Conservation (phyloP, 257 asterid genomes). For the Nicotiana noctiflora region DNA sequence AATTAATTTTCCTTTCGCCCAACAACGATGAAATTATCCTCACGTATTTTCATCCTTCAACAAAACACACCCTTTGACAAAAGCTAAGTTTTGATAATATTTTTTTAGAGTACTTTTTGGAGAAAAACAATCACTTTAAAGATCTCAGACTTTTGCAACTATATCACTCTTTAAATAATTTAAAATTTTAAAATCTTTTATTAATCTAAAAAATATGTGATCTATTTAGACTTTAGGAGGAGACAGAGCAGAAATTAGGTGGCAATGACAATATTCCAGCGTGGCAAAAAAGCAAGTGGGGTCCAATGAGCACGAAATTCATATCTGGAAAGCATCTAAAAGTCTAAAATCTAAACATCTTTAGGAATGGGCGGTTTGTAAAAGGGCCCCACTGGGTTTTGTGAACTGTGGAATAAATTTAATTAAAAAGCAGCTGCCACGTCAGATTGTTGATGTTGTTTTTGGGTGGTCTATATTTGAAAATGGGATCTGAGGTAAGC, state of each 20-base stretch:
- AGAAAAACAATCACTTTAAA: background rate
- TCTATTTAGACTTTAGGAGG: background rate
- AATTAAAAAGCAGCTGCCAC: background rate
- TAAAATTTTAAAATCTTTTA: no score
- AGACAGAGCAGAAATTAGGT: background rate
- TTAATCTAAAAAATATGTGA: no score
- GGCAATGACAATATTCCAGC: constrained; percentile 45
- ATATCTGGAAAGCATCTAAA: constrained; percentile 23
- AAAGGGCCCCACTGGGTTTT: background rate
- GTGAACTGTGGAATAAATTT: background rate
- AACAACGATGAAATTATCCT: background rate
- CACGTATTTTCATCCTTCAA: background rate
- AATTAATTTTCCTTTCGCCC: no score
- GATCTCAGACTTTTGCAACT: background rate
- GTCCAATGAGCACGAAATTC: constrained; percentile 30
- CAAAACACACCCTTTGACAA: background rate
- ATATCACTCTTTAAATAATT: background rate
- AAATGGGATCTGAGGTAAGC: no score
- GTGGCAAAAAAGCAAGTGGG: constrained; percentile 36
- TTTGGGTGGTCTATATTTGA: background rate
- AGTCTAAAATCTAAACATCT: background rate
- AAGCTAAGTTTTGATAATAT: background rate
- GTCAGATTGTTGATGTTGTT: background rate
- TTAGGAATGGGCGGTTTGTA: constrained; percentile 11
- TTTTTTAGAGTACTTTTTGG: no score